Percentiles rank a stretch among this genome's conserved stretches.
These are phyloP conservation scores for Zygnema circumcarinatum DNA, from an alignment of 139 green algal genomes.

Conservation along the genomic window DNA sequence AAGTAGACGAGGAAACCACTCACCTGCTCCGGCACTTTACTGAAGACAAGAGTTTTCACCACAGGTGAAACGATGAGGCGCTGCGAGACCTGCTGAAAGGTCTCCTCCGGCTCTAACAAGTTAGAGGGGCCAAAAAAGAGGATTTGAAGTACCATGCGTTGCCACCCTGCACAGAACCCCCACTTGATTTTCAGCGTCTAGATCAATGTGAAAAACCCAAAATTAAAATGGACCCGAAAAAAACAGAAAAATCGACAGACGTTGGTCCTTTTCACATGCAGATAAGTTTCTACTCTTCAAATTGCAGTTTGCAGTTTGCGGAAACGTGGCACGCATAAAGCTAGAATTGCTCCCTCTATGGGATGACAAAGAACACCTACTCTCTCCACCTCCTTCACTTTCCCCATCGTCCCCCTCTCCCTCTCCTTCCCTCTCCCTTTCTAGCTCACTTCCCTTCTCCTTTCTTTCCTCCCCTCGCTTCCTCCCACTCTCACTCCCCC, in stretches of 20 bases:
- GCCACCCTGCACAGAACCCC: constrained; percentile 84
- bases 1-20: too few relatives aligned
- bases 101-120: constrained; percentile 75
- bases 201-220: not conserved
- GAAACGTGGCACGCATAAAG: too few relatives aligned
- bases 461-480: too few relatives aligned
- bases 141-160: constrained; percentile 88
- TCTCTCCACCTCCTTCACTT: too few relatives aligned
- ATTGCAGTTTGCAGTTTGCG: not conserved
- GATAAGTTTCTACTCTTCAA: not conserved
- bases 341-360: too few relatives aligned
- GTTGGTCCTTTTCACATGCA: not conserved
- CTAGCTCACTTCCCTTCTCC: too few relatives aligned
- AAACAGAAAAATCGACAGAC: not conserved
- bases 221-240: not conserved
- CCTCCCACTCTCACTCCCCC: too few relatives aligned
- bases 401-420: too few relatives aligned
- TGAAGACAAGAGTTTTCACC: constrained; percentile 88
- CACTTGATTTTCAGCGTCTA: not conserved
- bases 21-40: constrained; percentile 70
- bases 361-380: too few relatives aligned
- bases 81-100: constrained; percentile 75
- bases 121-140: constrained; percentile 85
- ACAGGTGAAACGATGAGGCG: constrained; percentile 87
- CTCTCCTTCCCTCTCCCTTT: too few relatives aligned